Evolutionary conservation across 176 grass and related monocot genomes (phyloP).

Genomic region (Tuctoria greenei): DNA sequence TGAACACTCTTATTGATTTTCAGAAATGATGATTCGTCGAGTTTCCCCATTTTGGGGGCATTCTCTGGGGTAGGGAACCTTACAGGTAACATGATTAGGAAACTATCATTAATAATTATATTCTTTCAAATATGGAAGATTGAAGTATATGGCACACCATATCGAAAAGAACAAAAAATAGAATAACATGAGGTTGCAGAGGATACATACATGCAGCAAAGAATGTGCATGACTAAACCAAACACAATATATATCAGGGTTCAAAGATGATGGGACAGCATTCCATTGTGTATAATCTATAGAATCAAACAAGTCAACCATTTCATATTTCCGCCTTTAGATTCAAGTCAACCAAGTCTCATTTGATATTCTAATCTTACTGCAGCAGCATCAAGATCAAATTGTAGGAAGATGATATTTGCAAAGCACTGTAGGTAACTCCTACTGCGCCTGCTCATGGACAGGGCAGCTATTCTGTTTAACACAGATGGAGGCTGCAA

Average conservation of each 20-base stretch:
- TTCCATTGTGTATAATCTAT: too few species aligned
- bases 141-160: background rate
- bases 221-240: background rate
- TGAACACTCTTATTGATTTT: conserved; percentile 38
- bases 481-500: background rate
- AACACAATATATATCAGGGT: background rate
- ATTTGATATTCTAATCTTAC: background rate
- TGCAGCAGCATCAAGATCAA: background rate
- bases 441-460: background rate
- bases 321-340: conserved; percentile 4
- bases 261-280: too few species aligned
- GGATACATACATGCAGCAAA: background rate
- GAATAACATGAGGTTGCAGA: background rate
- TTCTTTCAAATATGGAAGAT: background rate
- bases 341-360: conserved; percentile 11
- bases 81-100: conserved; percentile 25
- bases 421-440: background rate
- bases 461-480: background rate
- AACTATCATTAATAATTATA: background rate
- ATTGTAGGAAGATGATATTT: conserved; percentile 8
- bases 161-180: background rate
- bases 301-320: too few species aligned
- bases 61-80: conserved; percentile 65
- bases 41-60: conserved; percentile 57
- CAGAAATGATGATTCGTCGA: conserved; percentile 34